Percentiles rank a stretch among this genome's conserved stretches.
Conservation (phyloP, 192 early-diverging fungal species). For the Umbelopsis sp. region DNA sequence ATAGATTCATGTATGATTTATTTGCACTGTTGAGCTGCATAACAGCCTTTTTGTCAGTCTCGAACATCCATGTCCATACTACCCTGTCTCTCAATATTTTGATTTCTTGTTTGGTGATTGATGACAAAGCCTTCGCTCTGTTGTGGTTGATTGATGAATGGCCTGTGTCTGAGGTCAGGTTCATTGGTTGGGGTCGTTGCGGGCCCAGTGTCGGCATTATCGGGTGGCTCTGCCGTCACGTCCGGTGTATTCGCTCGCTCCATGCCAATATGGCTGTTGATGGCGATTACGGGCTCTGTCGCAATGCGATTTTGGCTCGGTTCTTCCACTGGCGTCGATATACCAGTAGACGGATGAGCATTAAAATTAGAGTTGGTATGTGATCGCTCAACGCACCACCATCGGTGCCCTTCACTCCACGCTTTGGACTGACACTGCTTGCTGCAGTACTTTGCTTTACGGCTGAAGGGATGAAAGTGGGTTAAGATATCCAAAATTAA, state of each 20-base stretch:
- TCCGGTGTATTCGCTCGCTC: neutral
- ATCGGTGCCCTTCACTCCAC: slow-evolving; percentile 78
- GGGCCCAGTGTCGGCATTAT: neutral
- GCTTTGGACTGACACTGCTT: slow-evolving; percentile 75
- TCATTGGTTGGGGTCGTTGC: neutral
- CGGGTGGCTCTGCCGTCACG: slow-evolving; percentile 1
- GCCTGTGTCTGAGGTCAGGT: neutral
- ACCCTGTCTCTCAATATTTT: neutral
- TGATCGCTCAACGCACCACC: slow-evolving; percentile 74
- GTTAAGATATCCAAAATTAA: neutral
- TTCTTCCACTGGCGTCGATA: neutral
- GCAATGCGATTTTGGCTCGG: neutral
- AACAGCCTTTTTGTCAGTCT: neutral
- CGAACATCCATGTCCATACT: slow-evolving; percentile 7
- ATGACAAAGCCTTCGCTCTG: neutral
- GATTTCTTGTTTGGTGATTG: neutral
- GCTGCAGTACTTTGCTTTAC: slow-evolving; percentile 87
- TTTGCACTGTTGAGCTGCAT: too few species aligned
- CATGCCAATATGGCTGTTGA: slow-evolving; percentile 9
- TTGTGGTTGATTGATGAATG: too few species aligned
- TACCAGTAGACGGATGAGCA: neutral
- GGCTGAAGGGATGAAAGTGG: slow-evolving; percentile 26
- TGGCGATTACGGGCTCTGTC: neutral
- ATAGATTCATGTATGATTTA: too few species aligned
- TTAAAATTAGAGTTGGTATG: slow-evolving; percentile 17